Conservation (phyloP, 2,329 filamentous ascomycete genomes). For the Hypoxylon sp. region DNA sequence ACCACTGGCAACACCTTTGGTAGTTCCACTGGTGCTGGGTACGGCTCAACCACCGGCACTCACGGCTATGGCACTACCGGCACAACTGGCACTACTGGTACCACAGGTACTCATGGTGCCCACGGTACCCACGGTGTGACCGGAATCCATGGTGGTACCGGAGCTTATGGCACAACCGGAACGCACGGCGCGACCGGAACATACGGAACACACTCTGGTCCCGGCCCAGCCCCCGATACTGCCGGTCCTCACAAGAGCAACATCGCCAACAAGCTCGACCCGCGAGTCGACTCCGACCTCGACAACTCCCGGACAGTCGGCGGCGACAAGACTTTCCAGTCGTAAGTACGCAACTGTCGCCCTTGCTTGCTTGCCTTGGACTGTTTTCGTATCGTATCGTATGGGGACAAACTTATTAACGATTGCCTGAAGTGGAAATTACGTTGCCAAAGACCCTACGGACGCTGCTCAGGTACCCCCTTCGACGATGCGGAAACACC, state of each 20-base stretch:
- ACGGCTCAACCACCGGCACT: slow-evolving; percentile 50
- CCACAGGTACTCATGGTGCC: slow-evolving; percentile 36
- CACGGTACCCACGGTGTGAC: slow-evolving; percentile 43
- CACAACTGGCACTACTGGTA: slow-evolving; percentile 46
- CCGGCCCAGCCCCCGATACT: slow-evolving; percentile 61
- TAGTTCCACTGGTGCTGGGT: slow-evolving; percentile 22
- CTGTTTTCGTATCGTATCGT: background rate
- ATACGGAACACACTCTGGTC: slow-evolving; percentile 38
- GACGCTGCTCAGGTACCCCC: slow-evolving; percentile 72
- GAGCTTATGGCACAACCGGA: slow-evolving; percentile 27
- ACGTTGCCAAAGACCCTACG: slow-evolving; percentile 61
- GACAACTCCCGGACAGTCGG: slow-evolving; percentile 70
- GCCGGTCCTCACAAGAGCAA: slow-evolving; percentile 69
- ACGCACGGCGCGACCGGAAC: slow-evolving; percentile 27
- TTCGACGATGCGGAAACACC: slow-evolving; percentile 64
- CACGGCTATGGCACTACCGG: slow-evolving; percentile 30
- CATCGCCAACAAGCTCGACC: slow-evolving; percentile 69
- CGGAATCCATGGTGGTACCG: slow-evolving; percentile 45
- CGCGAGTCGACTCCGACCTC: slow-evolving; percentile 69
- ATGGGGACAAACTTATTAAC: slow-evolving; percentile 21
- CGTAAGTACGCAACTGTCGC: slow-evolving; percentile 56
- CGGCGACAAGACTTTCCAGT: slow-evolving; percentile 66
- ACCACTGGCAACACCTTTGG: slow-evolving; percentile 46
- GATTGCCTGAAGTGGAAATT: slow-evolving; percentile 23
- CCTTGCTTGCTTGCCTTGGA: background rate